Conservation (phyloP, 2,329 filamentous ascomycete genomes). For the Colletotrichum sp. region DNA sequence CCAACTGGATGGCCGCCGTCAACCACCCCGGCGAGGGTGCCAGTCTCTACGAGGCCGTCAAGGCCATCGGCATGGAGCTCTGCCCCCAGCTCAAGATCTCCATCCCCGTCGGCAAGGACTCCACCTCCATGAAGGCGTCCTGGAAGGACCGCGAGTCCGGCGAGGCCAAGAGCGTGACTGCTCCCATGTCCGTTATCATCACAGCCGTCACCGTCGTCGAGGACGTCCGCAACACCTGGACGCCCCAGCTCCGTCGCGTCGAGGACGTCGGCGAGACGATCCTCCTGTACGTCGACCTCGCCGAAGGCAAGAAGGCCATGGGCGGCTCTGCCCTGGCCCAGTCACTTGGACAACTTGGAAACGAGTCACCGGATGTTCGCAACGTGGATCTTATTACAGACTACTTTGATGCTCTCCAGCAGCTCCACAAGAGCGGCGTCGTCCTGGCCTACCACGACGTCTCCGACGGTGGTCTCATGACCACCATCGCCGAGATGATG, state of each 20-base stretch:
- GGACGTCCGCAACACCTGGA: constrained; percentile 89
- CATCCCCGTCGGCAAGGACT: constrained; percentile 97
- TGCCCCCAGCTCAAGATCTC: constrained; percentile 90
- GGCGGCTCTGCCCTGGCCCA: constrained; percentile 93
- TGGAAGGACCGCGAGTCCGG: constrained; percentile 78
- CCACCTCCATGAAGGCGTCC: constrained; percentile 98
- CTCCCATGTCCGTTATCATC: constrained; percentile 89
- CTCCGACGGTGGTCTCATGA: constrained; percentile 91
- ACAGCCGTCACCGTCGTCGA: constrained; percentile 88
- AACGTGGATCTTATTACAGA: constrained; percentile 83
- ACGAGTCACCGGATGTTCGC: constrained; percentile 85
- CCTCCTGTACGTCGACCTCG: constrained; percentile 90
- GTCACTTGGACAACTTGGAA: constrained; percentile 83
- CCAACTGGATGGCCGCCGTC: constrained; percentile 99
- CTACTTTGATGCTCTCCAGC: constrained; percentile 85
- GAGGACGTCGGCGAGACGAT: constrained; percentile 91
- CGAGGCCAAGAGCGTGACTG: constrained; percentile 83
- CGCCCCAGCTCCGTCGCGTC: constrained; percentile 80
- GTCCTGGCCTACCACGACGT: constrained; percentile 95
- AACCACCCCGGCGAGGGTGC: constrained; percentile 92
- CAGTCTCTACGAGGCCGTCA: constrained; percentile 89
- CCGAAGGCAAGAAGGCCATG: constrained; percentile 78
- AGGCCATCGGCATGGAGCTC: constrained; percentile 90
- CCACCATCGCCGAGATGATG: constrained; percentile 95
- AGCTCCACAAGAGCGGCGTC: constrained; percentile 62